These are phyloP conservation scores for Naganishia vishniacii DNA, from an alignment of 768 basidiomycete genomes.

Conservation along the genomic window DNA sequence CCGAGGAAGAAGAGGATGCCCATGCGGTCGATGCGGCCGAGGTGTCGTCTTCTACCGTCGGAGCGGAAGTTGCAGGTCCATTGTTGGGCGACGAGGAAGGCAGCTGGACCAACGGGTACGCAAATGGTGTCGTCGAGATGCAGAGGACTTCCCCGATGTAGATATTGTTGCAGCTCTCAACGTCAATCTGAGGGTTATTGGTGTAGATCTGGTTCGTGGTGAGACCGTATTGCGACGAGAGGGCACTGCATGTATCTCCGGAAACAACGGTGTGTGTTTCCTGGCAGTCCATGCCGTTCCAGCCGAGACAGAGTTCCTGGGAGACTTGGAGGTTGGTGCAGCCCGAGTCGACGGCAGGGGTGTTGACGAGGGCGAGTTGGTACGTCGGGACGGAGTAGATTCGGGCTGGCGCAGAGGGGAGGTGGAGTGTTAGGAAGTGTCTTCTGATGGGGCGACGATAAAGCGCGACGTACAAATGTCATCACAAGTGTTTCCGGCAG, in stretches of 20 bases:
- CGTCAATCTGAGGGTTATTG: conserved; percentile 73
- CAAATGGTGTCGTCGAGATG: conserved; percentile 49
- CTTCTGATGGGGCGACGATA: background rate
- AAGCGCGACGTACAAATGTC: conserved; percentile 53
- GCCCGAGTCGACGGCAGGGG: conserved; percentile 52
- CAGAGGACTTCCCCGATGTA: conserved; percentile 73
- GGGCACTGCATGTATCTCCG: conserved; percentile 60
- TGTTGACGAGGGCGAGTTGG: conserved; percentile 66
- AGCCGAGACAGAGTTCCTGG: conserved; percentile 63
- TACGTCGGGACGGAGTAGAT: conserved; percentile 54
- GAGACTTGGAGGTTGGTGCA: conserved; percentile 62
- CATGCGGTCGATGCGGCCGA: background rate
- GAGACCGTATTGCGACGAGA: conserved; percentile 52
- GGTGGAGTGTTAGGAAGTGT: background rate
- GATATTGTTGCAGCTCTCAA: conserved; percentile 54
- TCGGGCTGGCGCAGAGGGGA: conserved; percentile 31
- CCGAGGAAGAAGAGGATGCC: background rate
- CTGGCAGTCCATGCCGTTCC: conserved; percentile 59
- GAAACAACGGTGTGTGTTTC: conserved; percentile 57
- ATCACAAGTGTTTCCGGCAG: conserved; percentile 62
- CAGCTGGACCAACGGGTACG: conserved; percentile 47
- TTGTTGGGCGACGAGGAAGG: background rate
- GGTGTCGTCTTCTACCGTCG: background rate
- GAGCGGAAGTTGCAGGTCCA: background rate
- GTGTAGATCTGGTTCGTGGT: conserved; percentile 56